Conservation (phyloP, 345 rosid species). For the Odontarrhena argentea region DNA sequence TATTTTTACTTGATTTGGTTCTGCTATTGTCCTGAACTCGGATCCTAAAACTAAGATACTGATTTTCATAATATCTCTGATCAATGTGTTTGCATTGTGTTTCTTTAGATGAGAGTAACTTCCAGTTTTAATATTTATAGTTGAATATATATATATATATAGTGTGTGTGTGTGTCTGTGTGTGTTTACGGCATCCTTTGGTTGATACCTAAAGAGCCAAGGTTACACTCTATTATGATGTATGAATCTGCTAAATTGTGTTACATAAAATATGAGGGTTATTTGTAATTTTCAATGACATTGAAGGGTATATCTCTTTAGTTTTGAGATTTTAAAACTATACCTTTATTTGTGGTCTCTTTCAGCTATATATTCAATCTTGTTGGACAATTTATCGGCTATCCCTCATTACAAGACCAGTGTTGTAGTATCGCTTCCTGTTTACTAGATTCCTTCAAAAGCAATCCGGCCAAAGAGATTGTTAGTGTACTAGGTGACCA, state of each 20-base stretch:
- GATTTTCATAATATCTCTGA: slow-evolving; percentile 1
- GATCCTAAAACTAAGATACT: slow-evolving; percentile 15
- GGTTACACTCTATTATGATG: slow-evolving; percentile 25
- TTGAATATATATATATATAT: not conserved
- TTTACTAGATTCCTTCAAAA: slow-evolving; percentile 58
- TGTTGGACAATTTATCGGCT: slow-evolving; percentile 75
- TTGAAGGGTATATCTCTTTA: slow-evolving; percentile 6
- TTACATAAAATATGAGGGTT: slow-evolving; percentile 3
- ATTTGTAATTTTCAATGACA: slow-evolving; percentile 20
- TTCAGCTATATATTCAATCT: slow-evolving; percentile 87
- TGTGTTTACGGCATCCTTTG: not conserved
- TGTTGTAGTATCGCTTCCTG: slow-evolving; percentile 73
- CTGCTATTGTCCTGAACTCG: slow-evolving; percentile 5
- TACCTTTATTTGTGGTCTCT: slow-evolving; percentile 34
- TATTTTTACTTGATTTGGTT: slow-evolving; percentile 17
- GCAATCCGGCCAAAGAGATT: slow-evolving; percentile 63
- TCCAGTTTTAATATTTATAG: not conserved
- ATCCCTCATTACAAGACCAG: slow-evolving; percentile 75
- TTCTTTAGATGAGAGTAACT: slow-evolving; percentile 26
- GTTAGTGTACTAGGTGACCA: slow-evolving; percentile 80
- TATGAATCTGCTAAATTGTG: slow-evolving; percentile 18
- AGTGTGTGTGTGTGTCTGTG: no score
- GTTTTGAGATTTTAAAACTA: slow-evolving; percentile 1
- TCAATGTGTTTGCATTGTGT: slow-evolving; percentile 14
- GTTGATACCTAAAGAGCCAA: slow-evolving; percentile 21